Evolutionary conservation across 75 land plant genomes (phyloP).

Genomic region (Adiantum capillusveneris): DNA sequence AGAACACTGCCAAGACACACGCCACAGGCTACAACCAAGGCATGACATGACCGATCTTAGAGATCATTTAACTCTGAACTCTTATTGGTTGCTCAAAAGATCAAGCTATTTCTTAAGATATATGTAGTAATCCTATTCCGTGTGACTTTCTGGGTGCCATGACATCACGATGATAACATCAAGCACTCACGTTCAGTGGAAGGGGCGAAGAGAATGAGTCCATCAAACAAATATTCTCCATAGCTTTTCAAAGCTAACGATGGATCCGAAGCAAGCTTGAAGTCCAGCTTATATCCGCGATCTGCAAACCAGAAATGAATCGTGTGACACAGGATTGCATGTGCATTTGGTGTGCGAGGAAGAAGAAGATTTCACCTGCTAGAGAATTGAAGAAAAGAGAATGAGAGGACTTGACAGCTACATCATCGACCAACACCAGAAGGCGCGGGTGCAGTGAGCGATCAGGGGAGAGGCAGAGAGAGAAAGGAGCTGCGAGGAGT

Average conservation of each 20-base stretch:
- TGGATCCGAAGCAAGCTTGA: constrained; percentile 85
- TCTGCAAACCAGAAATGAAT: constrained; percentile 22
- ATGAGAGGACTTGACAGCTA: constrained; percentile 72
- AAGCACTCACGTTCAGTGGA: constrained; percentile 58
- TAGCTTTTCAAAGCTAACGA: constrained; percentile 64
- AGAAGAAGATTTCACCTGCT: no score
- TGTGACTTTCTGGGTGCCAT: no score
- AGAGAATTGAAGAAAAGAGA: constrained; percentile 88
- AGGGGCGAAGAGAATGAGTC: constrained; percentile 71
- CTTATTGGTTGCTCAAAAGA: no score
- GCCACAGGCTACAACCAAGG: no score
- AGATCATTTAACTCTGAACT: no score
- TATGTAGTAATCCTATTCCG: no score
- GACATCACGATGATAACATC: no score
- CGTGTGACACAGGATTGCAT: no score
- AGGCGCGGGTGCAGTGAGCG: constrained; percentile 58
- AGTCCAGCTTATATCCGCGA: constrained; percentile 76
- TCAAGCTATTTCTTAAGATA: no score
- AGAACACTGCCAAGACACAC: no score
- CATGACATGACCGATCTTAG: no score
- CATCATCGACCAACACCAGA: constrained; percentile 80
- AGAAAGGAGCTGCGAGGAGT: neutral
- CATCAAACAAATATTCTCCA: constrained; percentile 85
- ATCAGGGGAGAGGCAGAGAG: constrained; percentile 48
- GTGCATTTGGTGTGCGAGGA: no score